Evolutionary conservation across 306 rosid genomes (phyloP), one percentile per base, ranked within the genome.

Genomic region (Parietaria judaica): DNA sequence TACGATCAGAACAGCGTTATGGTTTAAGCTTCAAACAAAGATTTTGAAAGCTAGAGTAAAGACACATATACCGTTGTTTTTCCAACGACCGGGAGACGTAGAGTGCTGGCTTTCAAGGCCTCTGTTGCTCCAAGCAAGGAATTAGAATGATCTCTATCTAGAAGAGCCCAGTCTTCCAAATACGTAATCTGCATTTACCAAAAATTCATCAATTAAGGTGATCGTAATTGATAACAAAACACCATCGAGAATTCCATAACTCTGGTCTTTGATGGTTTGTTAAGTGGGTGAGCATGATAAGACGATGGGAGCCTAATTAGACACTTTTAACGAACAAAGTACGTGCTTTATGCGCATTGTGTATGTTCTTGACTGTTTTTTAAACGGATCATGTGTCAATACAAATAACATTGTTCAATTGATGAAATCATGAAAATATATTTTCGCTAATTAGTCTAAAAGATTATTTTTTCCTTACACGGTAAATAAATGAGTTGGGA

Each of bases 41-140:
- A 69, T 49, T 58, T 54, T 38, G 6, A 43, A 54, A 66, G 62
- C 49, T 48, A 14, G 4, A 47, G 54, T 66, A 54, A 65, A 54
- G 71, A 44, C 57, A 63, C 1, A 76, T 86, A 49, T 81, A 94
- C 99, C 5, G 70, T 66, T 76, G 99, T 84, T 79, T 84, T 88
- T 76, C 91, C 97, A 74, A 76, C 86, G 68, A 94, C 83, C 1
- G 99, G 99, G 76, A 94, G 94, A 52, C 99, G 97, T 64, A 94
- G 95, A 37, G 88, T 94, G 75, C 97, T 94, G 81, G 99, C 99
- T 72, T 74, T 87, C 87, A 94, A 86, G 65, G 99, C 95, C 76
- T 94, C 94, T 60, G 85, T 94, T 68, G 97, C 99, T 79, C 97
- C 99, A 67, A 84, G 89, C 88, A 94, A 78, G 73, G 99, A 86